These are phyloP conservation scores for Penicillium flavigenum DNA, from an alignment of 495 filamentous ascomycete genomes.

Conservation along the genomic window DNA sequence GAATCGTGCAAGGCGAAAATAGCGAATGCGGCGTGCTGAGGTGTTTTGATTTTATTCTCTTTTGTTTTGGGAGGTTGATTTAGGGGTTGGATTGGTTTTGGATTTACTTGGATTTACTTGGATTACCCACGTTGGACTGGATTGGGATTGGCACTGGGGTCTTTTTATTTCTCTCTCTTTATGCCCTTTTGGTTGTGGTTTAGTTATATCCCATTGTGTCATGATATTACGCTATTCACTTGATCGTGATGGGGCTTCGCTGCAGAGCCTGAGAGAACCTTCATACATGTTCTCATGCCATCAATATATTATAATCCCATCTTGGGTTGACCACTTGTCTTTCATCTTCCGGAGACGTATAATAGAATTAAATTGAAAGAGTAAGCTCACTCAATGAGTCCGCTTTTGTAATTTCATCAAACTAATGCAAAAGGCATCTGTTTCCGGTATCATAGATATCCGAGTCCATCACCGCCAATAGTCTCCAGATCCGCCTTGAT, in stretches of 20 bases:
- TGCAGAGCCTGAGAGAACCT: background rate
- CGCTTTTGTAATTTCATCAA: background rate
- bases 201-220: slow-evolving; percentile 36
- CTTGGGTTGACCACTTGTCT: slow-evolving; percentile 1
- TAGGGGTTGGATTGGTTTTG: background rate
- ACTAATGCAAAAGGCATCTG: background rate
- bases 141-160: slow-evolving; percentile 2
- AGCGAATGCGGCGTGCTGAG: background rate
- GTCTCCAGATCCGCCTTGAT: slow-evolving; percentile 60
- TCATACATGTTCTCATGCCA: slow-evolving; percentile 13
- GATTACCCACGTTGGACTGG: slow-evolving; percentile 1
- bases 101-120: slow-evolving; percentile 14
- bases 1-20: slow-evolving; percentile 2
- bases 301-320: slow-evolving; percentile 11
- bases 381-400: background rate
- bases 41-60: background rate
- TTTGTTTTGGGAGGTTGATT: background rate
- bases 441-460: slow-evolving; percentile 39
- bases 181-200: slow-evolving; percentile 17
- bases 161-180: slow-evolving; percentile 2
- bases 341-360: background rate
- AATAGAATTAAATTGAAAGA: background rate
- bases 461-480: slow-evolving; percentile 59
- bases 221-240: slow-evolving; percentile 32
- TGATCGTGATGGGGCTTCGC: slow-evolving; percentile 18